These are phyloP conservation scores for Cairneyella variabilis DNA, from an alignment of 495 filamentous ascomycete genomes.

Conservation along the genomic window DNA sequence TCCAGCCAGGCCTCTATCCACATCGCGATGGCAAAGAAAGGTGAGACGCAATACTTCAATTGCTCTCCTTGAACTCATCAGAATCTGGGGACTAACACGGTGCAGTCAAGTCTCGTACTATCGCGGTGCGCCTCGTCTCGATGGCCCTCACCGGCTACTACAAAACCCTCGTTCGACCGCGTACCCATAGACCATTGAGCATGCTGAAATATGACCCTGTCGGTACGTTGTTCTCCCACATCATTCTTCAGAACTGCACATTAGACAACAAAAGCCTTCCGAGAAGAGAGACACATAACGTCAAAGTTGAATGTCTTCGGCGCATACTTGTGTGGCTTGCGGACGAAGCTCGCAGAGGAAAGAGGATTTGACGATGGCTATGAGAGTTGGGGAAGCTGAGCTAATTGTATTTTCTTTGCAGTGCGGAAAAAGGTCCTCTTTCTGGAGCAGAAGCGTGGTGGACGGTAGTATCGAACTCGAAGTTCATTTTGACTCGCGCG, in stretches of 20 bases:
- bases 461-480: too few relatives aligned
- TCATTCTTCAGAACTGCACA: not conserved
- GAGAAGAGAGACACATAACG: not conserved
- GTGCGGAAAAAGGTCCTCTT: conserved; percentile 89
- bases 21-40: too few relatives aligned
- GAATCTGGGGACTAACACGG: too few relatives aligned
- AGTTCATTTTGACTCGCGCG: too few relatives aligned
- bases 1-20: too few relatives aligned
- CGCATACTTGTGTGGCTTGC: too few relatives aligned
- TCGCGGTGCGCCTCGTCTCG: conserved; percentile 89
- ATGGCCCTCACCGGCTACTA: conserved; percentile 99
- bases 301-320: too few relatives aligned
- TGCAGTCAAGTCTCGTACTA: conserved; percentile 79
- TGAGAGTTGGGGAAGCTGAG: not conserved
- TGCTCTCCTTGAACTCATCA: too few relatives aligned
- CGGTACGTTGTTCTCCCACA: conserved; percentile 53
- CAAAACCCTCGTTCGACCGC: conserved; percentile 80
- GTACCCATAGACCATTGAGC: conserved; percentile 76
- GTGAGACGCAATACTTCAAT: too few relatives aligned
- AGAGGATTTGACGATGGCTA: not conserved
- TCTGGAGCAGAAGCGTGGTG: conserved; percentile 68
- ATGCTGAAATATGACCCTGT: conserved; percentile 99
- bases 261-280: not conserved
- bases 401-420: conserved; percentile 28
- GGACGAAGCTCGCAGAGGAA: too few relatives aligned